These are phyloP conservation scores for Leucocoprinus sp. DNA, from an alignment of 768 basidiomycete species.

Conservation along the genomic window DNA sequence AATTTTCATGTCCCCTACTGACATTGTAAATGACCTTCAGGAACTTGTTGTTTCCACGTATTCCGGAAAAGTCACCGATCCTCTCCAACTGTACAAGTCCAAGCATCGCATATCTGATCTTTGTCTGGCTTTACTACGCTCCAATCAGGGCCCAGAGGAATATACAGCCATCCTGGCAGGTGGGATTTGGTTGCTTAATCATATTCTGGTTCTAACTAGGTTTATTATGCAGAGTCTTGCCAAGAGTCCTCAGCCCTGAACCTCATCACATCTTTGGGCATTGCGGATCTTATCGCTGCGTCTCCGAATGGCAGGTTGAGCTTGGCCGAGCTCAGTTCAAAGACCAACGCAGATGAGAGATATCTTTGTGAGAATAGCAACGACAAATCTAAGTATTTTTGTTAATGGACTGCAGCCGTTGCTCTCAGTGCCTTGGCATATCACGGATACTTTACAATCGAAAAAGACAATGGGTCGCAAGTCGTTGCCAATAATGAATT, in stretches of 20 bases:
- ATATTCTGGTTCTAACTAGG: neutral
- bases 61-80: no score
- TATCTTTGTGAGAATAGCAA: conserved; percentile 1
- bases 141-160: neutral
- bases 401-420: neutral
- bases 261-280: neutral
- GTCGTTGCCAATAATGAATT: conserved; percentile 1
- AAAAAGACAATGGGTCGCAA: no score
- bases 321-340: neutral
- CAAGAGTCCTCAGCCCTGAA: conserved; percentile 6
- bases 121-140: neutral
- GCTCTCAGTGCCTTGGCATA: conserved; percentile 1
- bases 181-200: neutral
- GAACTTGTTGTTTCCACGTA: no score
- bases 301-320: neutral
- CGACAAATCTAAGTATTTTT: neutral
- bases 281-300: conserved; percentile 3
- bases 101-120: conserved; percentile 6
- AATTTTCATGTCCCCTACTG: no score
- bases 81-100: neutral
- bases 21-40: no score
- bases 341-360: neutral
- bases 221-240: conserved; percentile 1
- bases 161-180: conserved; percentile 6
- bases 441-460: conserved; percentile 6